Conservation (phyloP, 2,329 filamentous ascomycete genomes). For the Cordyceps cateniannulata region DNA sequence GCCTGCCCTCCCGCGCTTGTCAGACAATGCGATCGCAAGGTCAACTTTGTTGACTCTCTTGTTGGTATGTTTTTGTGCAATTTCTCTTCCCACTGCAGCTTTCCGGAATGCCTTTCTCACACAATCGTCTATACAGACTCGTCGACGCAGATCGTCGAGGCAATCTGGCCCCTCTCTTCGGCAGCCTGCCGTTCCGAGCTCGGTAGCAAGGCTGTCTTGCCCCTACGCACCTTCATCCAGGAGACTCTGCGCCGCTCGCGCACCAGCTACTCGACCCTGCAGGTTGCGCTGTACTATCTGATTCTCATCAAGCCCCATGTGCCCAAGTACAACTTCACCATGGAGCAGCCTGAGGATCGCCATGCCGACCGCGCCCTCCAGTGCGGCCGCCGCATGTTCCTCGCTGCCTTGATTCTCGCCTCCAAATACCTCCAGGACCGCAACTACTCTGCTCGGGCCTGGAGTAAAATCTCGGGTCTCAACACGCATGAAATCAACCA, state of each 20-base stretch:
- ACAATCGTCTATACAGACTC: slow-evolving; percentile 60
- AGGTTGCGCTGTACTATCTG: slow-evolving; percentile 94
- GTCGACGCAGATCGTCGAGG: slow-evolving; percentile 93
- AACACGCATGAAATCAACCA: slow-evolving; percentile 91
- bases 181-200: slow-evolving; percentile 67
- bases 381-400: slow-evolving; percentile 95
- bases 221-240: slow-evolving; percentile 92
- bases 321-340: slow-evolving; percentile 75
- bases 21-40: slow-evolving; percentile 85
- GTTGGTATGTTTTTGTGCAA: slow-evolving; percentile 70
- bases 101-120: slow-evolving; percentile 21
- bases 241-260: slow-evolving; percentile 91
- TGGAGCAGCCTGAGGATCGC: slow-evolving; percentile 72
- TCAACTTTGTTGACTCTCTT: slow-evolving; percentile 92
- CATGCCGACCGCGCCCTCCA: slow-evolving; percentile 74
- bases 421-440: slow-evolving; percentile 98
- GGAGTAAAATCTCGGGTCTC: slow-evolving; percentile 98
- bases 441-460: slow-evolving; percentile 94
- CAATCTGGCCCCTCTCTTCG: slow-evolving; percentile 91
- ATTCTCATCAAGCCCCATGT: slow-evolving; percentile 90
- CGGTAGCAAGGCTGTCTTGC: slow-evolving; percentile 71
- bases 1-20: slow-evolving; percentile 68
- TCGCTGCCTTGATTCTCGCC: slow-evolving; percentile 87
- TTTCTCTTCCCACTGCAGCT: slow-evolving; percentile 7
- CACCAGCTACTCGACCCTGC: slow-evolving; percentile 94